Conservation (phyloP, 2,329 filamentous ascomycete species). For the Elsinoe fawcettii region DNA sequence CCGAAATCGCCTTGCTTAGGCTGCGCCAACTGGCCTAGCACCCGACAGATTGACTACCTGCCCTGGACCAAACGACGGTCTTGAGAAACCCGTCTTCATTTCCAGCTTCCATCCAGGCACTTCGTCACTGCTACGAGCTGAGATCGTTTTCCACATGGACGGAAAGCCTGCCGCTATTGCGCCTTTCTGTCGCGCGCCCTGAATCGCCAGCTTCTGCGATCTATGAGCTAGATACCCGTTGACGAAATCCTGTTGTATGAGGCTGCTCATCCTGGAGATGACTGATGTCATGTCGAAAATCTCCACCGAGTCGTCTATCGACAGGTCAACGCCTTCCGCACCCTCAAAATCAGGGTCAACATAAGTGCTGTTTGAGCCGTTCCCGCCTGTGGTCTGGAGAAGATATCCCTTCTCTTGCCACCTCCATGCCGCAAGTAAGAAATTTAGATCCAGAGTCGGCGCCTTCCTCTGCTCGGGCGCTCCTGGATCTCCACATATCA, state of each 20-base stretch:
- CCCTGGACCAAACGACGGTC: slow-evolving; percentile 34
- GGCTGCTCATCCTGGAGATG: slow-evolving; percentile 67
- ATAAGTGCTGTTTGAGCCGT: slow-evolving; percentile 23
- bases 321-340: slow-evolving; percentile 9
- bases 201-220: slow-evolving; percentile 70
- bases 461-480: slow-evolving; percentile 50
- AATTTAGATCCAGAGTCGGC: slow-evolving; percentile 64
- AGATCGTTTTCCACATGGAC: slow-evolving; percentile 60
- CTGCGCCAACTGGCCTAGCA: slow-evolving; percentile 39
- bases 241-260: slow-evolving; percentile 73
- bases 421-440: slow-evolving; percentile 56
- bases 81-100: slow-evolving; percentile 20
- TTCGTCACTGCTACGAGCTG: slow-evolving; percentile 51
- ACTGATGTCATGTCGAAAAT: slow-evolving; percentile 54
- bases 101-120: slow-evolving; percentile 68
- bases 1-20: neutral
- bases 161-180: slow-evolving; percentile 66
- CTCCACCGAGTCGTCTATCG: slow-evolving; percentile 15
- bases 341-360: slow-evolving; percentile 41
- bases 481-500: slow-evolving; percentile 67
- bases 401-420: slow-evolving; percentile 51
- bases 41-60: slow-evolving; percentile 52
- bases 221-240: slow-evolving; percentile 77
- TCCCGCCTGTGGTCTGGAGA: slow-evolving; percentile 25
- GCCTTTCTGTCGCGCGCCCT: slow-evolving; percentile 55